These are phyloP conservation scores for Lactarius sp. DNA, from an alignment of 768 basidiomycete species.

Conservation along the genomic window DNA sequence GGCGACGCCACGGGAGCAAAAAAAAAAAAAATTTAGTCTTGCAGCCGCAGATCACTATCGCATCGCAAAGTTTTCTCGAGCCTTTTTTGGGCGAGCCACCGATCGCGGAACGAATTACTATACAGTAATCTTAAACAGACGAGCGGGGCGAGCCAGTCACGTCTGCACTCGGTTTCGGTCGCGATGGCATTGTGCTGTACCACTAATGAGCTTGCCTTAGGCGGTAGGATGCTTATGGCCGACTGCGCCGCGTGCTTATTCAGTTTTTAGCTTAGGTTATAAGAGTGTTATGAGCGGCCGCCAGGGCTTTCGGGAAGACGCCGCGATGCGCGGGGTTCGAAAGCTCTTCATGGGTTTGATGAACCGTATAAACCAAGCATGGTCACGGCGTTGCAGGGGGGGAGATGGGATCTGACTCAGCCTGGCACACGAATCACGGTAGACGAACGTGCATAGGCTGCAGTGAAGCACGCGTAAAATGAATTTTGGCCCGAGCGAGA, in stretches of 20 bases:
- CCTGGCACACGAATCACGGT: neutral
- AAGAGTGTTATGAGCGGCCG: neutral
- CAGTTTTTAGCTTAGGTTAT: constrained; percentile 20
- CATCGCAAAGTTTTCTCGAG: neutral
- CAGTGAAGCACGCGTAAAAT: constrained; percentile 1
- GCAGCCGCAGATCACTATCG: neutral
- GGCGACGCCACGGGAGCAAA: too few relatives aligned
- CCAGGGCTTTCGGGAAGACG: constrained; percentile 7
- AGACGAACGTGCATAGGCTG: neutral
- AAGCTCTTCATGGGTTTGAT: neutral
- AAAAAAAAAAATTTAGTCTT: constrained; percentile 1
- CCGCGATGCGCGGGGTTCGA: constrained; percentile 12
- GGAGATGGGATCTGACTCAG: constrained; percentile 1
- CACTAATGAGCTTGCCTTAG: neutral
- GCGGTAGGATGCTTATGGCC: constrained; percentile 7
- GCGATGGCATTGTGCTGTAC: too few relatives aligned
- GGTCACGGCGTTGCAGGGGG: neutral
- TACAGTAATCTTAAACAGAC: neutral
- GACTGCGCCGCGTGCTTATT: constrained; percentile 10
- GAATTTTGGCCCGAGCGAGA: constrained; percentile 11
- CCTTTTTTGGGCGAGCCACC: neutral
- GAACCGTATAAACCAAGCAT: neutral
- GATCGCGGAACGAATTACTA: neutral
- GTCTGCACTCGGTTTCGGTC: neutral
- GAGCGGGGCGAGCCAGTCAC: neutral